A percentile compares a stretch with the other conserved stretches of the same genome.
Evolutionary conservation across 2,329 filamentous ascomycete species (phyloP).

Genomic region (Decorospora gaudefroyi): DNA sequence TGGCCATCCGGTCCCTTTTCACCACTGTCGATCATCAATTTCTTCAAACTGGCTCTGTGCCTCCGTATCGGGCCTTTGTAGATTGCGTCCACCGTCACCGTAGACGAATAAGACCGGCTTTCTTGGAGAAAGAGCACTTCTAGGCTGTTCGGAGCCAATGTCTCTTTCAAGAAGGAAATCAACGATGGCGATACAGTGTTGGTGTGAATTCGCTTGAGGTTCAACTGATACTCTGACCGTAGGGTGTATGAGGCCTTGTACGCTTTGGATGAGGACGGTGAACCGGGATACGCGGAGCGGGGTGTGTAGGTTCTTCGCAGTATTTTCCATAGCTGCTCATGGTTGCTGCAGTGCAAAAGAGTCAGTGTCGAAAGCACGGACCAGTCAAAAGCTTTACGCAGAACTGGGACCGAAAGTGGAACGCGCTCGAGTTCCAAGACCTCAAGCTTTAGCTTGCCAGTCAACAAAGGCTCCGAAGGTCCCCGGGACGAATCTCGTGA

Average conservation of each 20-base stretch:
- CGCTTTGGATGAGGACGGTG: conserved; percentile 44
- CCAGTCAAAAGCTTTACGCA: conserved; percentile 75
- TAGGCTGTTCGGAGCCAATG: conserved; percentile 76
- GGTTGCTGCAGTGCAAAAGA: conserved; percentile 71
- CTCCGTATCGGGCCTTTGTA: conserved; percentile 70
- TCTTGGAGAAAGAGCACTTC: conserved; percentile 80
- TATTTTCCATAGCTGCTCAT: conserved; percentile 75
- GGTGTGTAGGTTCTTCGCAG: conserved; percentile 61
- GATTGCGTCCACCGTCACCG: conserved; percentile 70
- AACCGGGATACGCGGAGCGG: conserved; percentile 38
- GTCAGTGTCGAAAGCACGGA: conserved; percentile 71
- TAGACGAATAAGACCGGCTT: conserved; percentile 58
- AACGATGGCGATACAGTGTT: conserved; percentile 71
- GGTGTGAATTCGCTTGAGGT: conserved; percentile 74
- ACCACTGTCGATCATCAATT: conserved; percentile 74
- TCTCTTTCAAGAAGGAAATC: conserved; percentile 75
- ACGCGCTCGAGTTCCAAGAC: conserved; percentile 76
- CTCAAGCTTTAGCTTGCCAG: conserved; percentile 68
- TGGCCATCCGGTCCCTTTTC: conserved; percentile 56
- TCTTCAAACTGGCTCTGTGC: conserved; percentile 72
- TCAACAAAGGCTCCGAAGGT: conserved; percentile 49
- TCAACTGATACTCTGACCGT: conserved; percentile 54
- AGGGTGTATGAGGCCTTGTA: conserved; percentile 48
- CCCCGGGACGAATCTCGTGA: conserved; percentile 6
- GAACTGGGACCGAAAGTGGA: conserved; percentile 70